Conservation (phyloP, 306 rosid genomes). For the Medicago arabica region DNA sequence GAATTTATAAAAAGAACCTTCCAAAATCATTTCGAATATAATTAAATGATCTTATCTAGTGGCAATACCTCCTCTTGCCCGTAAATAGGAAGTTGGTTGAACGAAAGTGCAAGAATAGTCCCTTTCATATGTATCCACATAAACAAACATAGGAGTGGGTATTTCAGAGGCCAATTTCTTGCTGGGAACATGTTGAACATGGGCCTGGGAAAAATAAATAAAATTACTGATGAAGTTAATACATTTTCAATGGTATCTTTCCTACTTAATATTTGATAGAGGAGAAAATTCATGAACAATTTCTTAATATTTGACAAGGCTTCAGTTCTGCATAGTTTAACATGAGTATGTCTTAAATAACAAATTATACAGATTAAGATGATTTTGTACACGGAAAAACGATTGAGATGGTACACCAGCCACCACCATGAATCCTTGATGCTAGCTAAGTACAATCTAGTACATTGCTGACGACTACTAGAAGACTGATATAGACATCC, state of each 20-base stretch:
- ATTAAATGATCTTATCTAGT: slow-evolving; percentile 21
- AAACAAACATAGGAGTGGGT: slow-evolving; percentile 89
- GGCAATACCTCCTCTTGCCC: slow-evolving; percentile 87
- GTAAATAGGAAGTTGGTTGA: slow-evolving; percentile 88
- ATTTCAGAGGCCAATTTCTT: slow-evolving; percentile 75
- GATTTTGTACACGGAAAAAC: slow-evolving; percentile 13
- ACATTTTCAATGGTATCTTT: background rate
- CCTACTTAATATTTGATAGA: slow-evolving; percentile 4
- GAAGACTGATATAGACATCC: slow-evolving; percentile 8
- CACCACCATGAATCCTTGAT: slow-evolving; percentile 19
- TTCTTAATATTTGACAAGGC: slow-evolving; percentile 26
- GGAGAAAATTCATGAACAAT: slow-evolving; percentile 15
- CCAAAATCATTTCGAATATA: slow-evolving; percentile 34
- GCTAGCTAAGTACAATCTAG: slow-evolving; percentile 25
- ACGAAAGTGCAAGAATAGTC: slow-evolving; percentile 84
- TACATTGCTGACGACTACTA: slow-evolving; percentile 22
- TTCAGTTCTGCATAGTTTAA: slow-evolving; percentile 12
- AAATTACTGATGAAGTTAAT: slow-evolving; percentile 15
- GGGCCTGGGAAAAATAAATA: slow-evolving; percentile 48
- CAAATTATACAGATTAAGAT: background rate
- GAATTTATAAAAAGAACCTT: slow-evolving; percentile 28
- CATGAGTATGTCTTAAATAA: slow-evolving; percentile 17
- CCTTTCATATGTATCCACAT: slow-evolving; percentile 91
- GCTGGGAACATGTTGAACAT: slow-evolving; percentile 52
- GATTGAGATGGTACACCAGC: slow-evolving; percentile 24